Conservation (phyloP, 768 basidiomycete species). For the Serendipita indica region DNA sequence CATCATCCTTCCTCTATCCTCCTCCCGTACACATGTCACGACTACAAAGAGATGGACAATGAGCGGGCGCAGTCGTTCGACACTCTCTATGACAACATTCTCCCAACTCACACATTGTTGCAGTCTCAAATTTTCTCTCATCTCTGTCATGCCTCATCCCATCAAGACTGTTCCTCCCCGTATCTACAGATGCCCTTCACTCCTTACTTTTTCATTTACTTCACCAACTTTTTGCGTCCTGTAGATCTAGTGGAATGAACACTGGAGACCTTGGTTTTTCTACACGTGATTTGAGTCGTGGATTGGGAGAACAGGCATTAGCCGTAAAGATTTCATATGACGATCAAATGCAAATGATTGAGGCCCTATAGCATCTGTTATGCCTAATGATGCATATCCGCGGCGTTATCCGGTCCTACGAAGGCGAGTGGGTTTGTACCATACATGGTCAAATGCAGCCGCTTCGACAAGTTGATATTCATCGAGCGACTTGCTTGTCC, state of each 20-base stretch:
- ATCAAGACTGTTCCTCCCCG: conserved; percentile 4
- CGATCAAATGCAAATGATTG: not conserved
- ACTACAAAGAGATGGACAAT: conserved; percentile 6
- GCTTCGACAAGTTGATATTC: not conserved
- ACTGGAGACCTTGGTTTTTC: conserved; percentile 3
- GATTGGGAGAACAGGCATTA: not conserved
- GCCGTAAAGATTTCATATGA: not conserved
- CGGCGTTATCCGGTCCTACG: not conserved
- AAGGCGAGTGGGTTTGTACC: not conserved
- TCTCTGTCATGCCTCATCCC: not conserved
- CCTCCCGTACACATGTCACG: not conserved
- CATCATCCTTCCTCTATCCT: not conserved
- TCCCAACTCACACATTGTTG: not conserved
- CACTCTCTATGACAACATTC: conserved; percentile 2
- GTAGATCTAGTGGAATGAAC: conserved; percentile 9
- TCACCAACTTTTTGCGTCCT: conserved; percentile 2
- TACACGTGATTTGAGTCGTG: not conserved
- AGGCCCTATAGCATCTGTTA: not conserved
- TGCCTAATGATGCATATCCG: not conserved
- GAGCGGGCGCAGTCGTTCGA: conserved; percentile 10
- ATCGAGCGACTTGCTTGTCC: not conserved
- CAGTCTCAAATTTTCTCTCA: not conserved
- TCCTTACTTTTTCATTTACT: not conserved
- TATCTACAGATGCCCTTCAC: conserved; percentile 4
- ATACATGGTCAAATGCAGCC: not conserved